Evolutionary conservation across 2,329 filamentous ascomycete species (phyloP).

Genomic region (Scopulariopsis brevicaulis): DNA sequence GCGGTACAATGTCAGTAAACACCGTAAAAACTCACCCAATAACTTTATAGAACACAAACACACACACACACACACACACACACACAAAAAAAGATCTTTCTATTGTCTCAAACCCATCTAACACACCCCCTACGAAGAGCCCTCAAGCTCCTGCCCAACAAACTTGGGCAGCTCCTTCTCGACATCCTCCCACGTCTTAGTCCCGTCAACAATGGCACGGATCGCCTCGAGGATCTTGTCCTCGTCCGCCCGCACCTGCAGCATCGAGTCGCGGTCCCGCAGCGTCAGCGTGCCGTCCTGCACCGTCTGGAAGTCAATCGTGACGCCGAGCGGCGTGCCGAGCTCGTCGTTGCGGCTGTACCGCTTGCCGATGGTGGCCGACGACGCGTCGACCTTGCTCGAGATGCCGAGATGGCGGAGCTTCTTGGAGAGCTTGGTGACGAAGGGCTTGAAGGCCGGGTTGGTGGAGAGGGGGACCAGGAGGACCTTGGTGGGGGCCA

Average conservation of each 20-base stretch:
- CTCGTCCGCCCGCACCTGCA: slow-evolving; percentile 68
- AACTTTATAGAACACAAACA: too few species aligned
- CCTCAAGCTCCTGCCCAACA: slow-evolving; percentile 58
- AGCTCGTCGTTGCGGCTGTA: slow-evolving; percentile 85
- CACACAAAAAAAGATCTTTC: not conserved
- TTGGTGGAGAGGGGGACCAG: slow-evolving; percentile 73
- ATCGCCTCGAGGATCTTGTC: slow-evolving; percentile 63
- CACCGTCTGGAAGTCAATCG: slow-evolving; percentile 81
- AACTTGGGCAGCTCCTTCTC: slow-evolving; percentile 72
- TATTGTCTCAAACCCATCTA: slow-evolving; percentile 13
- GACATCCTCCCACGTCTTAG: slow-evolving; percentile 56
- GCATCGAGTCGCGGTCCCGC: slow-evolving; percentile 72
- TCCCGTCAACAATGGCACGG: slow-evolving; percentile 25
- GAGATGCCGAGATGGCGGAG: slow-evolving; percentile 63
- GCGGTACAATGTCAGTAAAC: too few species aligned
- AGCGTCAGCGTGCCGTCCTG: slow-evolving; percentile 73
- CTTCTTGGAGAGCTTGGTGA: slow-evolving; percentile 54
- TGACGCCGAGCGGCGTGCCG: slow-evolving; percentile 79
- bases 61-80: not conserved
- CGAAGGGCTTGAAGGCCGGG: slow-evolving; percentile 58
- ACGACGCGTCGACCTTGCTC: slow-evolving; percentile 70
- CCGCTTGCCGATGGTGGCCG: slow-evolving; percentile 77
- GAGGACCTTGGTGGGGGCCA: slow-evolving; percentile 79
- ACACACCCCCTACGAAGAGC: slow-evolving; percentile 7
- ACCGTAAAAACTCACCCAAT: too few species aligned